Evolutionary conservation across 176 grass and related monocot species (phyloP).

Genomic region (Ensete ventricosum): DNA sequence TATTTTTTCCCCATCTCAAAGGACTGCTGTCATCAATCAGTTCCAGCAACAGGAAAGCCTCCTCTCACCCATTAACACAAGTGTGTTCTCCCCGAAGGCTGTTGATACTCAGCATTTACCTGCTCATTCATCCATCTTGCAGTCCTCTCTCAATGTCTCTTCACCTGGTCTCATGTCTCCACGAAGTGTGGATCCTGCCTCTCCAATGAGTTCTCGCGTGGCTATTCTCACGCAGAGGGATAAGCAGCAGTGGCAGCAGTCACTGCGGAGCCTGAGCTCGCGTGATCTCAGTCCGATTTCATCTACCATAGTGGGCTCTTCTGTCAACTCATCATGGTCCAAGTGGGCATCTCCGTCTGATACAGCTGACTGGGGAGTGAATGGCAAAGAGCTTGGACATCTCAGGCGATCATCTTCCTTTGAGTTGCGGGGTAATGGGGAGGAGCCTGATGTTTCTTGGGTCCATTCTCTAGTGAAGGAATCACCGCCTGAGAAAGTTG

Average conservation of each 20-base stretch:
- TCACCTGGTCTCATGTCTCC: constrained; percentile 68
- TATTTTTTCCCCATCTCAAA: constrained; percentile 73
- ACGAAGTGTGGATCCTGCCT: constrained; percentile 43
- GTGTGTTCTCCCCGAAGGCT: constrained; percentile 49
- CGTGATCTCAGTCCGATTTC: constrained; percentile 51
- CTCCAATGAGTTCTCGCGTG: constrained; percentile 60
- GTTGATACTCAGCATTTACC: constrained; percentile 47
- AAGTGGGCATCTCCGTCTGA: constrained; percentile 59
- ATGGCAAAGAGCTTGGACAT: constrained; percentile 51
- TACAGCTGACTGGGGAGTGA: constrained; percentile 48
- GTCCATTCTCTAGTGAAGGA: constrained; percentile 72
- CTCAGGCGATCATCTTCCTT: constrained; percentile 60
- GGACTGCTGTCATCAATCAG: constrained; percentile 68
- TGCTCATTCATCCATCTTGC: constrained; percentile 53
- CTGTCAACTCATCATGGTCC: constrained; percentile 54
- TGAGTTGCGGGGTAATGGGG: constrained; percentile 44
- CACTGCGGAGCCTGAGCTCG: constrained; percentile 69
- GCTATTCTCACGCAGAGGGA: constrained; percentile 48
- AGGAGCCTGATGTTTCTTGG: constrained; percentile 77
- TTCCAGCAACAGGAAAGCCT: constrained; percentile 65
- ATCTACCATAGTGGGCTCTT: constrained; percentile 33
- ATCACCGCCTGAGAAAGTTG: constrained; percentile 57
- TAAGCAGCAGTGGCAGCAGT: constrained; percentile 67
- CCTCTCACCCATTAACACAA: constrained; percentile 67
- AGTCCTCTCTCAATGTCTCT: constrained; percentile 50